phyloP scores from a whole-genome alignment of 2,329 filamentous ascomycete species.

The Hymenoscyphus linearis region DNA sequence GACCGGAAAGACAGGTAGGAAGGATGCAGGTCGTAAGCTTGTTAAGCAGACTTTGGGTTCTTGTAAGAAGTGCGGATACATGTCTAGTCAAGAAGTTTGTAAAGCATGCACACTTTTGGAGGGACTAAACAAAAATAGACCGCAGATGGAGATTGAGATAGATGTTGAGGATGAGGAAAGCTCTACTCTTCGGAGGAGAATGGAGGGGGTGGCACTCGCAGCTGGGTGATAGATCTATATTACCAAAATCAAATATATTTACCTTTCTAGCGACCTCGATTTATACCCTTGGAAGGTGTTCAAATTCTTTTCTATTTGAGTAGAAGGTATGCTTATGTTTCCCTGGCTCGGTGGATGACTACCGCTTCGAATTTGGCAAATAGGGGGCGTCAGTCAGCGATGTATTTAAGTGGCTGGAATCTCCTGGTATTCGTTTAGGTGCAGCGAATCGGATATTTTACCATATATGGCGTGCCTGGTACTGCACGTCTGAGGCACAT shows the following conservation, averaged over 20 bases:
- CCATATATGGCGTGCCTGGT: too few relatives aligned
- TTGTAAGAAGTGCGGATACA: conserved; percentile 86
- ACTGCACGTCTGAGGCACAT: too few relatives aligned
- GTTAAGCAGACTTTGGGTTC: conserved; percentile 72
- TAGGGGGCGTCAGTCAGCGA: too few relatives aligned
- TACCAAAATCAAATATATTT: not conserved
- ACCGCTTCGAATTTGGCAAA: too few relatives aligned
- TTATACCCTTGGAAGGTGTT: not conserved
- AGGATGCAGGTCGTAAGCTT: conserved; percentile 32
- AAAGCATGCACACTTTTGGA: conserved; percentile 91
- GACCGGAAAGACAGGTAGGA: conserved; percentile 22
- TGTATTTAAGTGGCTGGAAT: too few relatives aligned
- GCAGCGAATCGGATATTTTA: too few relatives aligned
- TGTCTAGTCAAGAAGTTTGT: conserved; percentile 89
- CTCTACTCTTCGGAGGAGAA: conserved; percentile 44
- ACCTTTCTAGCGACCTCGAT: not conserved
- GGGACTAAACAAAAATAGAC: conserved; percentile 76
- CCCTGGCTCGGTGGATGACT: too few relatives aligned
- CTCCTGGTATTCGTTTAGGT: too few relatives aligned
- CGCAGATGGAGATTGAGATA: conserved; percentile 50
- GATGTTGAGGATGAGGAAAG: conserved; percentile 41
- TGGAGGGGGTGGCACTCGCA: conserved; percentile 42
- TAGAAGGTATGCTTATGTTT: not conserved
- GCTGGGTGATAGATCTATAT: conserved; percentile 21
- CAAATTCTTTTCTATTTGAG: not conserved